Evolutionary conservation across 2,329 filamentous ascomycete genomes (phyloP).

Genomic region (Hymenoscyphus fructigenus): DNA sequence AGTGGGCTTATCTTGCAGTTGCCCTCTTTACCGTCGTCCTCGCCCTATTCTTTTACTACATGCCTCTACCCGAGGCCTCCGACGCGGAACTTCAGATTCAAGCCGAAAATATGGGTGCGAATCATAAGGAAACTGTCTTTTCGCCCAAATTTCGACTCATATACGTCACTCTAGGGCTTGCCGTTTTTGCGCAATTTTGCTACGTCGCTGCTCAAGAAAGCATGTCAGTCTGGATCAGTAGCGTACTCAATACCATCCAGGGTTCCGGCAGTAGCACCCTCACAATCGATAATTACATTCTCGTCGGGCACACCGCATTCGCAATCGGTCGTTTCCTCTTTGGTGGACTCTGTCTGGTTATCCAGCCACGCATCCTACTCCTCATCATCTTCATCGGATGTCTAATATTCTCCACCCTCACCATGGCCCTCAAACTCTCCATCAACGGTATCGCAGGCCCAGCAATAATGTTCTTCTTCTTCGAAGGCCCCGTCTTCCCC

Average conservation of each 20-base stretch:
- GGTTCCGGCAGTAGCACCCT: constrained; percentile 45
- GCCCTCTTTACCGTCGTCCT: constrained; percentile 71
- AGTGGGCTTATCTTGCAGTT: constrained; percentile 84
- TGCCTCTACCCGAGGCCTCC: constrained; percentile 59
- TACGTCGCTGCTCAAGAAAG: constrained; percentile 75
- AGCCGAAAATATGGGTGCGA: constrained; percentile 31
- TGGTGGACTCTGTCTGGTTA: constrained; percentile 58
- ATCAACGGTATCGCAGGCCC: constrained; percentile 56
- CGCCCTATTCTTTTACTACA: constrained; percentile 67
- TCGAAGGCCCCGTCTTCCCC: constrained; percentile 80
- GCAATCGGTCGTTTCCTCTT: constrained; percentile 71
- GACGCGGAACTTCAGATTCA: constrained; percentile 54
- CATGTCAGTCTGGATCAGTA: constrained; percentile 59
- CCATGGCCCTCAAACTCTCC: constrained; percentile 45
- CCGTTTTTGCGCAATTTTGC: constrained; percentile 72
- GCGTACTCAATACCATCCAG: constrained; percentile 47
- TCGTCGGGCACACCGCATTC: constrained; percentile 72
- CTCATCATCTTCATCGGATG: constrained; percentile 60
- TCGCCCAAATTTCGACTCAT: constrained; percentile 42
- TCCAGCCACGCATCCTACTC: constrained; percentile 69
- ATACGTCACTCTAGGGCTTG: constrained; percentile 58
- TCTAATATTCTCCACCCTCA: constrained; percentile 53
- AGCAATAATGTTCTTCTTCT: constrained; percentile 71
- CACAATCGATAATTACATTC: constrained; percentile 63
- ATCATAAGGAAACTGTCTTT: constrained; percentile 23